Evolutionary conservation across 2,329 filamentous ascomycete genomes (phyloP).

Genomic region (Claviceps sp.): DNA sequence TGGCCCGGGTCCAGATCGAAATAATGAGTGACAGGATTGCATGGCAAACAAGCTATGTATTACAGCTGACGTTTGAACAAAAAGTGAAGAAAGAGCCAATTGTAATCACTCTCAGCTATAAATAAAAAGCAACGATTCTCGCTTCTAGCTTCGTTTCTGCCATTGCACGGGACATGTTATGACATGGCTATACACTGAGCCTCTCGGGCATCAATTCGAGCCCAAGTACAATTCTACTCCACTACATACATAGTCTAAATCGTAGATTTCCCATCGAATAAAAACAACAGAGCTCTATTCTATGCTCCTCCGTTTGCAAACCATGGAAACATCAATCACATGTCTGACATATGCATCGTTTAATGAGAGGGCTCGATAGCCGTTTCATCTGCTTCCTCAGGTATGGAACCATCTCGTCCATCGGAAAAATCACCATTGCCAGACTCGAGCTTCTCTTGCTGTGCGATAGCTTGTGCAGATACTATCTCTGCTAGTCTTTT

Average conservation of each 20-base stretch:
- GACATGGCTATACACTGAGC: background rate
- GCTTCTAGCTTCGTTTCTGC: too few species aligned
- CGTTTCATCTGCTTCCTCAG: constrained; percentile 39
- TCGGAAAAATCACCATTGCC: constrained; percentile 31
- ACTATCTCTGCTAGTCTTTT: constrained; percentile 98
- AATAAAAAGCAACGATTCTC: too few species aligned
- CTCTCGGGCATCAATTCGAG: background rate
- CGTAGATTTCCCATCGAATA: background rate
- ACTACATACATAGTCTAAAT: background rate
- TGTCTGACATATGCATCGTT: constrained; percentile 2
- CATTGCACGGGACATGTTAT: background rate
- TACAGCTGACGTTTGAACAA: too few species aligned
- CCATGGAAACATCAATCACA: constrained; percentile 2
- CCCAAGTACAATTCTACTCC: background rate
- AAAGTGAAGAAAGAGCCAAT: too few species aligned
- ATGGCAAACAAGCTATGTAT: too few species aligned
- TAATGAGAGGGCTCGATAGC: constrained; percentile 9
- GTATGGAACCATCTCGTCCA: constrained; percentile 30
- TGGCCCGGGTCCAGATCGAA: too few species aligned
- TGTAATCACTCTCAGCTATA: too few species aligned
- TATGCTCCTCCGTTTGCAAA: constrained; percentile 1
- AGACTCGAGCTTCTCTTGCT: constrained; percentile 73
- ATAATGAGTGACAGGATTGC: too few species aligned
- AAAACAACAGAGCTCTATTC: constrained; percentile 4
- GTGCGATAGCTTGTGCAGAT: constrained; percentile 86